Conservation (phyloP, 441 rosid genomes). For the Pelargonium citronellum region DNA sequence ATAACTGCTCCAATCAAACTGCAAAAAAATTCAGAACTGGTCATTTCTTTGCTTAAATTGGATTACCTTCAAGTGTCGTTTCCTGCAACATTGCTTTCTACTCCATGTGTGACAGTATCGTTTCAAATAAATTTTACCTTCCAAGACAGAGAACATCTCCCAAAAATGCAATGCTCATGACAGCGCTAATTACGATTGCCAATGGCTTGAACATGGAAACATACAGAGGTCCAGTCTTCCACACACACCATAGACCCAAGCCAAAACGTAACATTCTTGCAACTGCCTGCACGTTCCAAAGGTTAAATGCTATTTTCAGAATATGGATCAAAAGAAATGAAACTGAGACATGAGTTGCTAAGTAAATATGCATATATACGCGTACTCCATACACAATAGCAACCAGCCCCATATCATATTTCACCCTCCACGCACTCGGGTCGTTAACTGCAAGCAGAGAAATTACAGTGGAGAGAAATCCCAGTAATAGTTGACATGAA, state of each 20-base stretch:
- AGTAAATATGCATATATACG: neutral
- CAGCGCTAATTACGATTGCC: slow-evolving; percentile 26
- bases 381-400: slow-evolving; percentile 19
- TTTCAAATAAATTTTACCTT: too few species aligned
- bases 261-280: neutral
- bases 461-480: slow-evolving; percentile 22
- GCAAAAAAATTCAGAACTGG: too few species aligned
- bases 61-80: neutral
- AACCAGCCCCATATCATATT: slow-evolving; percentile 26
- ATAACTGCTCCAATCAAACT: slow-evolving; percentile 35
- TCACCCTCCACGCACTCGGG: slow-evolving; percentile 38
- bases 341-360: too few species aligned
- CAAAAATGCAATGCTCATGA: slow-evolving; percentile 23
- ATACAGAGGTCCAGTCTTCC: slow-evolving; percentile 30
- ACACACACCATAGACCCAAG: slow-evolving; percentile 26
- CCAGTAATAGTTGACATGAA: neutral
- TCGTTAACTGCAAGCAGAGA: slow-evolving; percentile 33
- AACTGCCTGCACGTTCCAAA: neutral
- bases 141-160: slow-evolving; percentile 34
- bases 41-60: neutral
- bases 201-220: slow-evolving; percentile 45
- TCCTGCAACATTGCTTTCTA: too few species aligned
- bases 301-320: too few species aligned
- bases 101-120: too few species aligned
- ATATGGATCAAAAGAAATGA: neutral